Conservation (phyloP, 179 eudicot genomes). For the Silene coronaria region DNA sequence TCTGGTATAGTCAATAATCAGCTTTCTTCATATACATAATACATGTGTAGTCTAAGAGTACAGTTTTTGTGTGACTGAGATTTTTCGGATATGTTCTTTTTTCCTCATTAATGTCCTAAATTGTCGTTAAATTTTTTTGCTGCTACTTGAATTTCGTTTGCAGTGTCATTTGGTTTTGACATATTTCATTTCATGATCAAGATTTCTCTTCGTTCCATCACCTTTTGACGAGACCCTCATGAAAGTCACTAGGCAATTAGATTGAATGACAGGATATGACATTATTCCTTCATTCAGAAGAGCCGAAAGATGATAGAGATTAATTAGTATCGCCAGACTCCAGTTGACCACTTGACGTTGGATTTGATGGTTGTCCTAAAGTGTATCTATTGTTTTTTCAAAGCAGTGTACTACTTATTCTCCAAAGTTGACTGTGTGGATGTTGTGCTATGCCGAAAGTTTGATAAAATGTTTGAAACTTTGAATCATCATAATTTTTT, state of each 20-base stretch:
- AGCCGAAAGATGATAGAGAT: background rate
- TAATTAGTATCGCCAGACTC: background rate
- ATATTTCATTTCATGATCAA: background rate
- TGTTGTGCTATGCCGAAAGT: background rate
- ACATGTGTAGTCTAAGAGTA: background rate
- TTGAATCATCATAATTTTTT: background rate
- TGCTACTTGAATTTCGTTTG: background rate
- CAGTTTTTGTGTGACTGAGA: background rate
- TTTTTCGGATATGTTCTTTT: background rate
- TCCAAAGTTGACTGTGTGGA: background rate
- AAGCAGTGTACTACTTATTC: background rate
- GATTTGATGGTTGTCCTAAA: background rate
- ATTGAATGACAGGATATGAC: background rate
- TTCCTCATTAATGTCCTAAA: background rate
- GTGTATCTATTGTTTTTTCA: background rate
- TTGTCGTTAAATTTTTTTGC: background rate
- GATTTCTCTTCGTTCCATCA: background rate
- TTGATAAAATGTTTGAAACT: background rate
- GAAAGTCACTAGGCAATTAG: background rate
- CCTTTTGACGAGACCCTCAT: constrained; percentile 1
- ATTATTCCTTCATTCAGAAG: background rate
- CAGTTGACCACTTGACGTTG: background rate
- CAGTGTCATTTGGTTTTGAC: background rate
- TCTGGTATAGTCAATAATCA: background rate
- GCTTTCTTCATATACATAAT: background rate